Conservation (phyloP, 1,139 yeast species). For the Petasospora rhodanensis region DNA sequence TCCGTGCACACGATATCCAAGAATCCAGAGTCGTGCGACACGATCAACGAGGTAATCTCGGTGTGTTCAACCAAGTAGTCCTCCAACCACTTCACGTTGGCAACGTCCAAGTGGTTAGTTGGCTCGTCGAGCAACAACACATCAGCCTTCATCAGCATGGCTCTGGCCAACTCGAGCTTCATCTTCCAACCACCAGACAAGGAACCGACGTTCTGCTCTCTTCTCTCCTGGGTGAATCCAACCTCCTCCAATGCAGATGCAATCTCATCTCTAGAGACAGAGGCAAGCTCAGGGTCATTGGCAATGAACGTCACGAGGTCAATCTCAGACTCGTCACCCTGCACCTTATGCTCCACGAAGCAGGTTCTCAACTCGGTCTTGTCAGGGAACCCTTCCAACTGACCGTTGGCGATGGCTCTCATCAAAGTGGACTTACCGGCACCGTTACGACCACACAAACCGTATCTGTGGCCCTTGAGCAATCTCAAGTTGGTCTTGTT, state of each 20-base stretch:
- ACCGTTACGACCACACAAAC: conserved; percentile 98
- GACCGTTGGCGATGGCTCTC: conserved; percentile 97
- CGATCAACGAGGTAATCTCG: conserved; percentile 89
- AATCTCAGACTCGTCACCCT: conserved; percentile 91
- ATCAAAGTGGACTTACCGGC: conserved; percentile 97
- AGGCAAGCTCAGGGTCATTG: conserved; percentile 75
- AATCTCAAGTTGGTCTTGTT: conserved; percentile 87
- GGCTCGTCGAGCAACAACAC: conserved; percentile 95
- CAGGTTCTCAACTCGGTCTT: conserved; percentile 85
- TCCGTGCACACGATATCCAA: conserved; percentile 95
- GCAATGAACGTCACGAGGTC: conserved; percentile 86
- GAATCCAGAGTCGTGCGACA: conserved; percentile 97
- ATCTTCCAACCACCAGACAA: conserved; percentile 99
- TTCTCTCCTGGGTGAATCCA: conserved; percentile 88
- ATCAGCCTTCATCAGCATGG: conserved; percentile 97
- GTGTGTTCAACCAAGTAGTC: conserved; percentile 78
- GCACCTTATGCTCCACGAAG: conserved; percentile 95
- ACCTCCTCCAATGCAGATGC: conserved; percentile 72
- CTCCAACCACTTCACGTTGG: conserved; percentile 90
- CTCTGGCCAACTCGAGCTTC: conserved; percentile 97
- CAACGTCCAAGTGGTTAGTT: conserved; percentile 95
- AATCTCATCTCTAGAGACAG: conserved; percentile 64
- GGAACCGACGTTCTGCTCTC: conserved; percentile 87
- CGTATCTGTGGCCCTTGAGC: conserved; percentile 93
- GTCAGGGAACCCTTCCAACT: conserved; percentile 95